These are phyloP conservation scores for Diaporthe ilicicola DNA, from an alignment of 2,329 filamentous ascomycete species.

Conservation along the genomic window DNA sequence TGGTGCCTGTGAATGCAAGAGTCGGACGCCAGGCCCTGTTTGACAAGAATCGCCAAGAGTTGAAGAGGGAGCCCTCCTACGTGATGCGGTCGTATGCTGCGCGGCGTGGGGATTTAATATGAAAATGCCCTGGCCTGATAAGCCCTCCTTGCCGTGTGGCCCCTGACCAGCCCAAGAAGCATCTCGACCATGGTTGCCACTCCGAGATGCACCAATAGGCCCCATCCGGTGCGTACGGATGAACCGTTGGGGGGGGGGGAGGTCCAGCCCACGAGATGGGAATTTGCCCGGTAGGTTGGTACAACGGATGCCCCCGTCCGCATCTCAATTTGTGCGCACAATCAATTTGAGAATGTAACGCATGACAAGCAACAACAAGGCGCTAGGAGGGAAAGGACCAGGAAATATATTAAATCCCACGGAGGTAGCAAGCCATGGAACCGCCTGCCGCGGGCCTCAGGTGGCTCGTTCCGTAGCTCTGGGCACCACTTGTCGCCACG, in stretches of 20 bases:
- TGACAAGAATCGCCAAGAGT: not conserved
- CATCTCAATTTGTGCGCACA: slow-evolving; percentile 15
- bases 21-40: not conserved
- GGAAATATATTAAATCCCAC: not conserved
- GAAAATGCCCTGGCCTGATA: not conserved
- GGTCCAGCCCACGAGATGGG: not conserved
- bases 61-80: not conserved
- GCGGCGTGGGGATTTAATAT: slow-evolving; percentile 12
- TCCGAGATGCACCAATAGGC: not conserved
- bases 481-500: not conserved
- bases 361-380: not conserved
- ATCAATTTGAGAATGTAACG: slow-evolving; percentile 15
- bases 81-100: not conserved
- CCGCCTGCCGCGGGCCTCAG: not conserved
- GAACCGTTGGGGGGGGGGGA: not conserved
- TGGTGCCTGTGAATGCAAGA: slow-evolving; percentile 11
- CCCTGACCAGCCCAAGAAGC: slow-evolving; percentile 3
- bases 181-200: not conserved
- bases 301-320: slow-evolving; percentile 22
- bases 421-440: not conserved
- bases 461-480: not conserved
- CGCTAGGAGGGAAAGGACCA: not conserved
- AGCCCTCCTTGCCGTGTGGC: not conserved
- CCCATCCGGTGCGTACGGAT: slow-evolving; percentile 12
- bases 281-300: slow-evolving; percentile 9